Conservation (phyloP, 2,329 filamentous ascomycete species). For the Ophiostoma triangulosporum region DNA sequence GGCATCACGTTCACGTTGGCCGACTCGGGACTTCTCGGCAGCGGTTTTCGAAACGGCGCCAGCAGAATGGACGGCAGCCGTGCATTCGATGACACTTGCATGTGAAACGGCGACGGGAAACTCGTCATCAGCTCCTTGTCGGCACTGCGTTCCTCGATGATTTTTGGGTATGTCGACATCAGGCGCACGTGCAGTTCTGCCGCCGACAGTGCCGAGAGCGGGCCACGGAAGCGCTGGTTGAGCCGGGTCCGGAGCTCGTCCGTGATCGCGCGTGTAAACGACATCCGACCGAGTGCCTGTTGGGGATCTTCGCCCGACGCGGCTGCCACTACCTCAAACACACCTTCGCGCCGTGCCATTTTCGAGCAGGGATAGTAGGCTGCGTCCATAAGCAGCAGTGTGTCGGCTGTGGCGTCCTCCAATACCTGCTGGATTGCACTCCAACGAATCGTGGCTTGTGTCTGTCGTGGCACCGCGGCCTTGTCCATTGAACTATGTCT, state of each 20-base stretch:
- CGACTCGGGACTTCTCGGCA: slow-evolving; percentile 28
- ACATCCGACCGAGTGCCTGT: slow-evolving; percentile 32
- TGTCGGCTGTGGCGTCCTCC: slow-evolving; percentile 42
- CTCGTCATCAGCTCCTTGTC: slow-evolving; percentile 34
- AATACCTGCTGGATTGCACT: slow-evolving; percentile 41
- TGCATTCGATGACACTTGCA: slow-evolving; percentile 40
- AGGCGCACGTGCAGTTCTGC: slow-evolving; percentile 34
- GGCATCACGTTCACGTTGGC: slow-evolving; percentile 8
- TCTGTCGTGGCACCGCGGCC: slow-evolving; percentile 22
- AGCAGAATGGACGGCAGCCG: slow-evolving; percentile 43
- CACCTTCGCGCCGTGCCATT: slow-evolving; percentile 37
- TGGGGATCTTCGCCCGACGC: slow-evolving; percentile 39
- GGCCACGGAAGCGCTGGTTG: slow-evolving; percentile 27
- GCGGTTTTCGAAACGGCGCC: slow-evolving; percentile 31
- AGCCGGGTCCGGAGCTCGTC: slow-evolving; percentile 36
- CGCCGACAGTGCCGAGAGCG: slow-evolving; percentile 30
- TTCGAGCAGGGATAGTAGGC: slow-evolving; percentile 42
- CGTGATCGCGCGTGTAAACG: slow-evolving; percentile 37
- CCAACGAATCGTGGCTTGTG: slow-evolving; percentile 37
- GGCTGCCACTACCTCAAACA: slow-evolving; percentile 43
- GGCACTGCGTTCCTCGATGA: slow-evolving; percentile 35
- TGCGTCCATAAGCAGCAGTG: slow-evolving; percentile 44
- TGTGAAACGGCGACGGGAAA: slow-evolving; percentile 40
- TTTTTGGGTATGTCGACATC: slow-evolving; percentile 36
- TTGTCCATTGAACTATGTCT: slow-evolving; percentile 32